Evolutionary conservation across 1,284 basidiomycete species (phyloP).

Genomic region (Porodaedalea pini): DNA sequence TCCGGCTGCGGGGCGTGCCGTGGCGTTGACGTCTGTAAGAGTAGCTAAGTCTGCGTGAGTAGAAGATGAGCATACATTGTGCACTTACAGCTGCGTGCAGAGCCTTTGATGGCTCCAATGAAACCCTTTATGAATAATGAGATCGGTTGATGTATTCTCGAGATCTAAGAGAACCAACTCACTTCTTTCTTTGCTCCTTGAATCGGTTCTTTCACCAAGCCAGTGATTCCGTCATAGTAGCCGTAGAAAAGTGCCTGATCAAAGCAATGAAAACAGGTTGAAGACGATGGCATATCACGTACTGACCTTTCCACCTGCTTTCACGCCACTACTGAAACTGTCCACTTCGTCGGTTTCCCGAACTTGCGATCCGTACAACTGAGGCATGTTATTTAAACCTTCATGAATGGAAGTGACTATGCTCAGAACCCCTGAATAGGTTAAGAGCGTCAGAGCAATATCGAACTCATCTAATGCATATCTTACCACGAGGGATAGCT

Average conservation of each 20-base stretch:
- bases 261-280: background rate
- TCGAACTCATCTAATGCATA: too few species aligned
- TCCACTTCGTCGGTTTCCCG: conserved; percentile 39
- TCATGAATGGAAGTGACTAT: conserved; percentile 42
- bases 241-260: conserved; percentile 38
- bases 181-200: conserved; percentile 48
- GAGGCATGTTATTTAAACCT: conserved; percentile 44
- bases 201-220: conserved; percentile 48
- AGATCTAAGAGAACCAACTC: conserved; percentile 9
- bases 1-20: conserved; percentile 43
- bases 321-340: conserved; percentile 42
- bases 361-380: conserved; percentile 42
- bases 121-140: conserved; percentile 35
- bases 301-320: conserved; percentile 42
- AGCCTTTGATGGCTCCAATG: conserved; percentile 46
- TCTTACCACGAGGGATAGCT: conserved; percentile 38
- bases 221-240: conserved; percentile 52
- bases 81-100: conserved; percentile 44
- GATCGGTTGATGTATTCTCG: background rate
- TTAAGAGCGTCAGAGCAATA: background rate
- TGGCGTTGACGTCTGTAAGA: conserved; percentile 40
- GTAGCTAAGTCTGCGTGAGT: too few species aligned
- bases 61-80: conserved; percentile 16
- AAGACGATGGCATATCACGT: too few species aligned
- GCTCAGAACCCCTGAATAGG: conserved; percentile 39